Evolutionary conservation across 2,329 filamentous ascomycete genomes (phyloP), one percentile per base, ranked within the genome.

Genomic region (Thermoascus crustaceus): DNA sequence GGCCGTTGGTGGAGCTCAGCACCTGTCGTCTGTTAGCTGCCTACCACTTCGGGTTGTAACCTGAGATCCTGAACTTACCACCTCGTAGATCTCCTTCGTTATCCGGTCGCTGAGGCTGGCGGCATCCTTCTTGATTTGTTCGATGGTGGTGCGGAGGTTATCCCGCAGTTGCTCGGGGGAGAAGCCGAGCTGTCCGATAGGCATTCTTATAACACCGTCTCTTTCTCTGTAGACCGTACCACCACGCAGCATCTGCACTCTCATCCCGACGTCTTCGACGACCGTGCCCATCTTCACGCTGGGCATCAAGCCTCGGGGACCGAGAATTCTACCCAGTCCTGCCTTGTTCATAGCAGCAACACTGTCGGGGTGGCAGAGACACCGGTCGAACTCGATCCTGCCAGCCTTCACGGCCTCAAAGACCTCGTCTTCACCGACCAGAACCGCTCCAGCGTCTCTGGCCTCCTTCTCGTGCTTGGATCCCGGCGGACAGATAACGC

Each of bases 271-370:
- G 56, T 94, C 82, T 54, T 75, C 81, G 16, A 94, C 86, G 37
- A 98, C 83, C 0, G 91, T 96, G 45, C 86, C 87, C 43, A 78
- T 78, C 71, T 94, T 94, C 41, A 75, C 67, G 58, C 77, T 93
- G 4, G 91, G 91, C 91, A 98, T 96, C 54, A 98, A 63, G 2
- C 88, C 88, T 61, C 77, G 80, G 30, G 93, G 91, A 53, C 91
- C 91, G 13, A 98, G 70, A 27, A 94, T 73, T 46, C 81, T 75
- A 44, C 83, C 89, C 44, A 98, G 61, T 1, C 75, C 77, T 22
- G 87, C 82, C 68, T 91, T 88, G 57, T 81, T 82, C 52, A 98
- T 68, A 38, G 83, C 86, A 34, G 75, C 72, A 48, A 91, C 70
- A 48, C 80, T 87, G 49, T 85, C 78, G 33, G 73, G 71, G 61